phyloP scores from a whole-genome alignment of 768 basidiomycete species.

The Gymnopilus dilepis region DNA sequence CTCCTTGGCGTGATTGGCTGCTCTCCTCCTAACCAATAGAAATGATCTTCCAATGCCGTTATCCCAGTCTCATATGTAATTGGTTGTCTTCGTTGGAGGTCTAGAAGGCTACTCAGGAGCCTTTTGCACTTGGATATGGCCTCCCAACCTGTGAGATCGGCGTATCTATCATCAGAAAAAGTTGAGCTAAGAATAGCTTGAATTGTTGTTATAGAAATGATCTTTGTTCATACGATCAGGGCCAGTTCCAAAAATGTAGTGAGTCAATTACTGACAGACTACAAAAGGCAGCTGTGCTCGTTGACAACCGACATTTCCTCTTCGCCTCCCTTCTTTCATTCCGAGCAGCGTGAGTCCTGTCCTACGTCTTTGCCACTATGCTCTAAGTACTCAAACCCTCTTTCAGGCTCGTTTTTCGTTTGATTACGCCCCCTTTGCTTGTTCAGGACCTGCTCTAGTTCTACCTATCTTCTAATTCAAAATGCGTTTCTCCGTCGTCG shows the following conservation, averaged over 20 bases:
- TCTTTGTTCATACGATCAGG: not conserved
- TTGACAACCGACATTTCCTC: constrained; percentile 17
- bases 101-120: constrained; percentile 1
- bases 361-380: not conserved
- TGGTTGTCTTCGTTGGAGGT: not conserved
- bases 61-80: not conserved
- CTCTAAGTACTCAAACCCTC: constrained; percentile 4
- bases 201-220: constrained; percentile 26
- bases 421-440: constrained; percentile 15
- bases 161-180: constrained; percentile 8
- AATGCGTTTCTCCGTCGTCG: constrained; percentile 57
- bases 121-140: too few relatives aligned
- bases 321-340: constrained; percentile 6
- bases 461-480: constrained; percentile 26
- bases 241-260: constrained; percentile 4
- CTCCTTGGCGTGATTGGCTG: not conserved
- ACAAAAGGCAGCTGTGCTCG: constrained; percentile 17
- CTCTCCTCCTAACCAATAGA: not conserved
- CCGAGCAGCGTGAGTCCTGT: constrained; percentile 26
- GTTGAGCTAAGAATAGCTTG: constrained; percentile 18
- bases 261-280: constrained; percentile 17
- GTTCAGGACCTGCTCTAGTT: constrained; percentile 19
- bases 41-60: not conserved
- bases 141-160: not conserved
- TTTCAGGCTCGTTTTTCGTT: constrained; percentile 41